Conservation (phyloP, 73 alveolate genomes). For the Tetrahymena thermophila region DNA sequence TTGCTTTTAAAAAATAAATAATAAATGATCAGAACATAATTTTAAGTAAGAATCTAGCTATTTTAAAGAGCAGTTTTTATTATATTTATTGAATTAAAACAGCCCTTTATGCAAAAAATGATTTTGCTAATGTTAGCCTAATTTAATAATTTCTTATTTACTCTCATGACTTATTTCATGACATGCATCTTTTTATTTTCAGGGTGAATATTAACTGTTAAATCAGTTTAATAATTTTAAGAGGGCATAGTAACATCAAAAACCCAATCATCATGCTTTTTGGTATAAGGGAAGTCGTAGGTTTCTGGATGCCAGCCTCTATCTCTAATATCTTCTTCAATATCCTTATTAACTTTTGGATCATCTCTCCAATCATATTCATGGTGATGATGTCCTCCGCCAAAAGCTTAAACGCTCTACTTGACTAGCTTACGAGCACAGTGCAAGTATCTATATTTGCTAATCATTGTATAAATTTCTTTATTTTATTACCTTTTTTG, state of each 20-base stretch:
- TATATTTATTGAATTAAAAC: neutral
- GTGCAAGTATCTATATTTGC: neutral
- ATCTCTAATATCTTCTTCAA: constrained; percentile 7
- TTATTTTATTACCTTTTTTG: neutral
- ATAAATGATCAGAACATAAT: neutral
- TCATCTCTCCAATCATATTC: constrained; percentile 47
- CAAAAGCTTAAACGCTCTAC: neutral
- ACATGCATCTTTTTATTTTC: constrained; percentile 18
- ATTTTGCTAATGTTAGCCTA: neutral
- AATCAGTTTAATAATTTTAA: neutral
- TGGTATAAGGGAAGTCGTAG: constrained; percentile 30
- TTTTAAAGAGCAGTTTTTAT: neutral
- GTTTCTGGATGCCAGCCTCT: constrained; percentile 40
- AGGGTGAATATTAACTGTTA: constrained; percentile 14
- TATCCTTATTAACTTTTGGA: constrained; percentile 27
- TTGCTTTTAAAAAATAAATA: neutral
- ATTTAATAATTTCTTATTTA: neutral
- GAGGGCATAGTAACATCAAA: constrained; percentile 1
- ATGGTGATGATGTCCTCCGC: neutral
- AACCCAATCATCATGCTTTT: constrained; percentile 9
- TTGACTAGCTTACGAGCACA: neutral
- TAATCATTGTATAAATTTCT: neutral
- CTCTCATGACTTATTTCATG: constrained; percentile 3
- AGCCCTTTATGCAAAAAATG: neutral
- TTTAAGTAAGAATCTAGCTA: neutral